Conservation (phyloP, 345 rosid species). For the Viola odorata region DNA sequence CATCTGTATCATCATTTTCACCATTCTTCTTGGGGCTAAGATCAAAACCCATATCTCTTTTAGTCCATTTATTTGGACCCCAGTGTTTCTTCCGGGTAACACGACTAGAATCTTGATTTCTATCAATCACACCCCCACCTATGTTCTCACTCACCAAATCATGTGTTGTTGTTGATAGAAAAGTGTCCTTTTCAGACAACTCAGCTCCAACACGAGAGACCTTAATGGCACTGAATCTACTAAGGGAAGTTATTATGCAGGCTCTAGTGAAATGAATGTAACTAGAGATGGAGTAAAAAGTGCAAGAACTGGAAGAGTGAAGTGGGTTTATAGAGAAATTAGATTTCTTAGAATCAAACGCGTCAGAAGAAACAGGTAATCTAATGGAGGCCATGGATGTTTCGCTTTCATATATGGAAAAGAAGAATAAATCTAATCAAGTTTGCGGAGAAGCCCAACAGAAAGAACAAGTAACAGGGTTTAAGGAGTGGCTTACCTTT, state of each 20-base stretch:
- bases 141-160: constrained; percentile 16
- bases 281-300: constrained; percentile 33
- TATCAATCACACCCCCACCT: constrained; percentile 12
- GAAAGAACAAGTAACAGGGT: not conserved
- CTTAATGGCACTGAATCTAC: constrained; percentile 31
- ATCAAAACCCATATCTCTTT: constrained; percentile 31
- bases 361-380: constrained; percentile 36
- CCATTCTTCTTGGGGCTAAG: constrained; percentile 27
- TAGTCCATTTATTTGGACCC: constrained; percentile 25
- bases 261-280: constrained; percentile 24
- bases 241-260: constrained; percentile 26
- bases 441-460: not conserved
- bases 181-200: constrained; percentile 20
- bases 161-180: constrained; percentile 8
- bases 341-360: constrained; percentile 49
- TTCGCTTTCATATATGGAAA: too few relatives aligned
- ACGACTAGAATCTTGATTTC: constrained; percentile 20
- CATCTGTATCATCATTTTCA: constrained; percentile 24
- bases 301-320: constrained; percentile 33
- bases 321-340: constrained; percentile 32
- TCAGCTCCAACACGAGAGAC: constrained; percentile 38
- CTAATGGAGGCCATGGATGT: constrained; percentile 51
- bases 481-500: constrained; percentile 2
- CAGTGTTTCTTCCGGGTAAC: constrained; percentile 10
- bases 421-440: not conserved